Evolutionary conservation across 148 eudicot species (phyloP).

Genomic region (Rhododendron williamsianum): DNA sequence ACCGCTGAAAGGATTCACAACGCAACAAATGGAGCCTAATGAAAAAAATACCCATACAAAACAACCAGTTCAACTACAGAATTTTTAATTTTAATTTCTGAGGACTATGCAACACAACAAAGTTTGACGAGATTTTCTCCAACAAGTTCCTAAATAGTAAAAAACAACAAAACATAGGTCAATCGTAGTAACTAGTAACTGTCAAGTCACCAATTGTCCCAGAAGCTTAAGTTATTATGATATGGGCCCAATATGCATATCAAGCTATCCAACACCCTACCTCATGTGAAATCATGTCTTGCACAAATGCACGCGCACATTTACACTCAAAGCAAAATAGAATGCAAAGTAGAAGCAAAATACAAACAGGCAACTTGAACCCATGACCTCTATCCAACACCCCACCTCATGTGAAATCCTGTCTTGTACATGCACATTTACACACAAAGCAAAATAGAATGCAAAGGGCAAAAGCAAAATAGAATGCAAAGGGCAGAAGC

Average conservation of each 20-base stretch:
- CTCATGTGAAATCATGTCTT: neutral
- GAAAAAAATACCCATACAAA: neutral
- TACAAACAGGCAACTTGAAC: neutral
- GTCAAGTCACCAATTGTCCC: neutral
- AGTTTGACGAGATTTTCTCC: neutral
- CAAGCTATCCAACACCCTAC: neutral
- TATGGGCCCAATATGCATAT: neutral
- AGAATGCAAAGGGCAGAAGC: neutral
- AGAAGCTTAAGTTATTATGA: neutral
- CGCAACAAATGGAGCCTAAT: neutral
- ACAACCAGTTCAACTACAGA: neutral
- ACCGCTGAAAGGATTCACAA: neutral
- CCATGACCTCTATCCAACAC: neutral
- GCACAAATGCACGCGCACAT: neutral
- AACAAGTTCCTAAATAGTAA: neutral
- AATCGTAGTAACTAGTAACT: neutral
- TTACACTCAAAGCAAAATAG: neutral
- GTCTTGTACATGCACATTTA: neutral
- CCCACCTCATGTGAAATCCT: neutral
- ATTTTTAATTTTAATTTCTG: neutral
- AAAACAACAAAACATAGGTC: neutral
- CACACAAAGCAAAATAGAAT: neutral
- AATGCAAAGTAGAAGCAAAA: neutral
- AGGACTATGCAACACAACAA: neutral
- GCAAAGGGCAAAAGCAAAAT: neutral